A percentile compares a stretch with the other conserved stretches of the same genome.
These are phyloP conservation scores for Leptographium wingfieldii DNA, from an alignment of 2,329 filamentous ascomycete species.

Conservation along the genomic window DNA sequence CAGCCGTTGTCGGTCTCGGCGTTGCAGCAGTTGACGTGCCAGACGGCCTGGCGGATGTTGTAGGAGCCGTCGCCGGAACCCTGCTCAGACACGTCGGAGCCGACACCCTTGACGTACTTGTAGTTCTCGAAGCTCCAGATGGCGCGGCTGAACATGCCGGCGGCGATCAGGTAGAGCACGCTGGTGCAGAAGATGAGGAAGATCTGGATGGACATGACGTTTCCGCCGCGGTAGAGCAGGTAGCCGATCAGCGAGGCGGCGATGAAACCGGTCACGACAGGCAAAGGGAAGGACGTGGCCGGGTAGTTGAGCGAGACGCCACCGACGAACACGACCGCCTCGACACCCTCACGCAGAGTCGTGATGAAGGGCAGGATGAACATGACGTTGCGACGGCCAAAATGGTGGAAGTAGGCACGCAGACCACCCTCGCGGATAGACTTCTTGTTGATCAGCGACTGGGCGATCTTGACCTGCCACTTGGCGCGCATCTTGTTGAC, in stretches of 20 bases:
- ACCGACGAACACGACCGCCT: conserved; percentile 76
- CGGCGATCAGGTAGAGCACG: conserved; percentile 69
- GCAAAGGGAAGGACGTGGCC: conserved; percentile 63
- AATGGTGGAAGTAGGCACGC: conserved; percentile 42
- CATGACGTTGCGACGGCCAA: conserved; percentile 58
- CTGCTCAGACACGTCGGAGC: conserved; percentile 36
- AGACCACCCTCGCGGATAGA: conserved; percentile 19
- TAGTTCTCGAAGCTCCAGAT: conserved; percentile 62
- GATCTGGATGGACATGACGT: conserved; percentile 11
- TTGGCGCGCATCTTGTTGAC: conserved; percentile 76
- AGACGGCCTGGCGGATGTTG: conserved; percentile 62
- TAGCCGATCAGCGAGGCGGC: conserved; percentile 58
- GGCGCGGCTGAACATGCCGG: conserved; percentile 63
- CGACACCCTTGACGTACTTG: conserved; percentile 31
- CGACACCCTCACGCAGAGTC: conserved; percentile 73
- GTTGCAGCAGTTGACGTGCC: conserved; percentile 80
- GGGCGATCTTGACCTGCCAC: conserved; percentile 73
- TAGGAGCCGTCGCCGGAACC: conserved; percentile 59
- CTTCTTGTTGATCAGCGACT: conserved; percentile 44
- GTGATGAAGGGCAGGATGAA: conserved; percentile 79
- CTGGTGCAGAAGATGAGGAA: conserved; percentile 70
- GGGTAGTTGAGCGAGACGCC: conserved; percentile 69
- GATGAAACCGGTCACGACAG: conserved; percentile 58
- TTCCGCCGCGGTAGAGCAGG: conserved; percentile 46
- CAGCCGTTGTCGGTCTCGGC: conserved; percentile 63